Conservation (phyloP, 2,329 filamentous ascomycete species). For the Simplicillium sp. region DNA sequence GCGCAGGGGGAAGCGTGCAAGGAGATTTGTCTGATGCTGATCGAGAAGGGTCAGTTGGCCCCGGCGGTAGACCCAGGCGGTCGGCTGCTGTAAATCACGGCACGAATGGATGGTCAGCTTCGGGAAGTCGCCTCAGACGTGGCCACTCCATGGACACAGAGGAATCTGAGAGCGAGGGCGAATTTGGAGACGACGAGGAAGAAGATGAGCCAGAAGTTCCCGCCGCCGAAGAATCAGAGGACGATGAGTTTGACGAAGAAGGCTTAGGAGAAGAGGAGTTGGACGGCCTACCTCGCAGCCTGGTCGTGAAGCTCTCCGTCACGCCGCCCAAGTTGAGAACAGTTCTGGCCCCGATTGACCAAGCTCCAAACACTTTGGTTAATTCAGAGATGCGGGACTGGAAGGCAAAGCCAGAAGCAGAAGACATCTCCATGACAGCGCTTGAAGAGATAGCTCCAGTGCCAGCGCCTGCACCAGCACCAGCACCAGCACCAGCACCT, state of each 20-base stretch:
- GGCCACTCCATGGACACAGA: slow-evolving; percentile 46
- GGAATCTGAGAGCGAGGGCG: slow-evolving; percentile 62
- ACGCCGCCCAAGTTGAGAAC: slow-evolving; percentile 28
- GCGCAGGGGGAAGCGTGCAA: slow-evolving; percentile 34
- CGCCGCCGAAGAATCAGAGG: slow-evolving; percentile 49
- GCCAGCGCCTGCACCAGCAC: neutral
- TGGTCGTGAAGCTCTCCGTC: slow-evolving; percentile 66
- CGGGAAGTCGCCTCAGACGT: slow-evolving; percentile 19
- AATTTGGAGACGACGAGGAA: slow-evolving; percentile 67
- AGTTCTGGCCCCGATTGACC: slow-evolving; percentile 13
- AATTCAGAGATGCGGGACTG: slow-evolving; percentile 12
- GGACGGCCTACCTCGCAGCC: slow-evolving; percentile 41
- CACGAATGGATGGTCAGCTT: slow-evolving; percentile 36
- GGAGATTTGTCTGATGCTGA: slow-evolving; percentile 31
- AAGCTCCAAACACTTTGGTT: slow-evolving; percentile 13
- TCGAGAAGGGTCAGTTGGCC: slow-evolving; percentile 29
- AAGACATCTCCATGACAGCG: slow-evolving; percentile 11
- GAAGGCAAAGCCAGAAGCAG: slow-evolving; percentile 6
- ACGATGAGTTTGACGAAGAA: slow-evolving; percentile 48
- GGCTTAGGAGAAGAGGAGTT: slow-evolving; percentile 45
- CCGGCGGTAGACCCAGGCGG: slow-evolving; percentile 39
- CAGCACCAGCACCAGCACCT: too few relatives aligned
- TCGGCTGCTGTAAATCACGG: slow-evolving; percentile 39
- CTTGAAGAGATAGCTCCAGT: slow-evolving; percentile 17
- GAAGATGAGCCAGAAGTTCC: slow-evolving; percentile 51